A percentile compares a stretch with the other conserved stretches of the same genome.
Evolutionary conservation across 2,329 filamentous ascomycete species (phyloP).

Genomic region (Fusarium sp.): DNA sequence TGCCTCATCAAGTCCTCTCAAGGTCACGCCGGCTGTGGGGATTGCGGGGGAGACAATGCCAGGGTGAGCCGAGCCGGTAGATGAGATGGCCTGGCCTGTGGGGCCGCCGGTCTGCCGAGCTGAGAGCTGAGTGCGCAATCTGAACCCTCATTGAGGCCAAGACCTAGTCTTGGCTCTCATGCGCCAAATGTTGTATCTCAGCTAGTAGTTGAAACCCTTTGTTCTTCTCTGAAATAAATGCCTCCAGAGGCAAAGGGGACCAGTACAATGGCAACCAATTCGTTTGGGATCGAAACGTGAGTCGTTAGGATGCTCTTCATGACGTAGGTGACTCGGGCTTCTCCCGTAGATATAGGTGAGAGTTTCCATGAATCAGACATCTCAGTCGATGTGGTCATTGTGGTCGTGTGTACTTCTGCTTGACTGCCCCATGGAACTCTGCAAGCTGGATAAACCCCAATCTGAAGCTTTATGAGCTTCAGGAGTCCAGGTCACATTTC

Average conservation of each 20-base stretch:
- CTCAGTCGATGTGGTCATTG: slow-evolving; percentile 26
- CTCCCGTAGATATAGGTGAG: background rate
- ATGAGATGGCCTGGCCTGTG: slow-evolving; percentile 16
- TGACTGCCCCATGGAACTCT: slow-evolving; percentile 21
- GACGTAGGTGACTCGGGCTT: background rate
- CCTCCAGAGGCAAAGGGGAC: background rate
- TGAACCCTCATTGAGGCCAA: background rate
- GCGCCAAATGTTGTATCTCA: background rate
- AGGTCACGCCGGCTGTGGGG: slow-evolving; percentile 5
- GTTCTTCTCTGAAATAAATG: background rate
- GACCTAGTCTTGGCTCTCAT: background rate
- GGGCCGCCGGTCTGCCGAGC: slow-evolving; percentile 15
- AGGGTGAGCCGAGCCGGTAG: slow-evolving; percentile 17
- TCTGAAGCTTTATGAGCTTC: slow-evolving; percentile 14
- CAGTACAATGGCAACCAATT: background rate
- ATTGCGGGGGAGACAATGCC: slow-evolving; percentile 14
- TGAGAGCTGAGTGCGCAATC: background rate
- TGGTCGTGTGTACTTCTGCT: slow-evolving; percentile 14
- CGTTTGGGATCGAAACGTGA: background rate
- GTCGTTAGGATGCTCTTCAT: background rate
- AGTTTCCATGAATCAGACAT: background rate
- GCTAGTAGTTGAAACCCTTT: background rate
- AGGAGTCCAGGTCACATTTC: slow-evolving; percentile 12
- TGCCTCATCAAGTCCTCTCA: background rate
- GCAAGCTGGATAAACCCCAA: slow-evolving; percentile 20